phyloP scores from a whole-genome alignment of 805 yeast genomes.

The Metschnikowia similis region DNA sequence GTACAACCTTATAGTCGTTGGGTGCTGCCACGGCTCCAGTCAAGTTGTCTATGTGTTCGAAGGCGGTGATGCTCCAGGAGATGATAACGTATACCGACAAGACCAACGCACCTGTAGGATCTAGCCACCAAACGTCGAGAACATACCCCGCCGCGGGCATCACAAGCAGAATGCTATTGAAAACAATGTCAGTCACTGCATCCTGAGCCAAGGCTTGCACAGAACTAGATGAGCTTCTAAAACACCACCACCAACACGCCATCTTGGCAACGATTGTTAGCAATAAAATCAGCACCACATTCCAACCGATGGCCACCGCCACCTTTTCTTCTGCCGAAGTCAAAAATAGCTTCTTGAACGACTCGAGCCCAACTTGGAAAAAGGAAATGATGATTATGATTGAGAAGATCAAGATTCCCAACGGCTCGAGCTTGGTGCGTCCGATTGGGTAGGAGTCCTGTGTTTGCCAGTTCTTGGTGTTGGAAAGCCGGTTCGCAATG shows the following conservation, averaged over 20 bases:
- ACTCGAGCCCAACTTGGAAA: slow-evolving; percentile 65
- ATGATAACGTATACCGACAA: slow-evolving; percentile 58
- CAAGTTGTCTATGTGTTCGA: slow-evolving; percentile 68
- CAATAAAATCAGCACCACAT: slow-evolving; percentile 58
- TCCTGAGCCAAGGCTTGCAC: slow-evolving; percentile 80
- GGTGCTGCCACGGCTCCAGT: slow-evolving; percentile 69
- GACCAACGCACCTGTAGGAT: slow-evolving; percentile 66
- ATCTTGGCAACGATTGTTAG: slow-evolving; percentile 58
- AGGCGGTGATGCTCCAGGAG: slow-evolving; percentile 62
- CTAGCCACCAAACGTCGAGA: slow-evolving; percentile 64
- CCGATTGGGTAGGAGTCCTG: slow-evolving; percentile 62
- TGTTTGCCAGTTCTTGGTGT: slow-evolving; percentile 43
- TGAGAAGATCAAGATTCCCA: slow-evolving; percentile 72
- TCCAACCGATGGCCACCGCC: slow-evolving; percentile 44
- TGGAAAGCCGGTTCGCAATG: slow-evolving; percentile 50
- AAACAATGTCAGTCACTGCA: slow-evolving; percentile 72
- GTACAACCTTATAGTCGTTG: slow-evolving; percentile 58
- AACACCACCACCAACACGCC: slow-evolving; percentile 62
- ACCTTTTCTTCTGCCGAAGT: slow-evolving; percentile 26
- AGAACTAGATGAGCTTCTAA: slow-evolving; percentile 55
- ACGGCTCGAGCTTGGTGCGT: slow-evolving; percentile 66
- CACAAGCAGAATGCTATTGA: slow-evolving; percentile 64
- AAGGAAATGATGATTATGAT: slow-evolving; percentile 68
- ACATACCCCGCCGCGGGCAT: slow-evolving; percentile 61
- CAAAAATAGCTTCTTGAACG: slow-evolving; percentile 46